Evolutionary conservation across 331 rosid genomes (phyloP), one percentile per base, ranked within the genome.

Genomic region (Quercus tomentella): DNA sequence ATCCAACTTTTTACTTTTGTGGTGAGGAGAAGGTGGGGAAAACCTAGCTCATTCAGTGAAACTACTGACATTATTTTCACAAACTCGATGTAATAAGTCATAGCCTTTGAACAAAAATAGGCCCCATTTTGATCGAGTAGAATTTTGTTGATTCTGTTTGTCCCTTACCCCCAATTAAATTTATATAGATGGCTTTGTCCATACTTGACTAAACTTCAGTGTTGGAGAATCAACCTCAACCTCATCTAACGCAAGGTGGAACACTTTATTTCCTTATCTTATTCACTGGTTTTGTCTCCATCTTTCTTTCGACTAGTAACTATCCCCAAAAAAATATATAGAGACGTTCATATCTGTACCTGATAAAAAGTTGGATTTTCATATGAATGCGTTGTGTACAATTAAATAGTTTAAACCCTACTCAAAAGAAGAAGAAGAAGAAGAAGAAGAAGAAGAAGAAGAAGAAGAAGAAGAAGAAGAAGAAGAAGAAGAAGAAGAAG

Each of bases 181-280:
- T 49, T 81, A 54, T 17, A 74, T 56, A 57, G 76, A 79, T 30
- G n/a, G 2, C 60, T 74, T 82, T 82, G 85, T 87, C 87, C 49
- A 51, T 71, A 82, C 66, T 56, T 73, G 87, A 66, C 78, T 30
- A 56, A 77, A 45, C 73, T 71, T 77, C 84, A 69, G 70, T 78
- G 77, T 51, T 52, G 61, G 69, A 74, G 37, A 49, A 49, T 84
- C 82, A 78, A 69, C 72, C 81, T 72, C 67, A 43, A 71, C 81
- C 80, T 80, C 86, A 68, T 49, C 17, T 12, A 77, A 83, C 81
- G 82, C 56, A 77, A 75, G 43, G 18, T 83, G 85, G 84, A 86
- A 58, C 84, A 70, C 84, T 83, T 33, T 5, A 33, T 87, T 71
- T 88, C 69, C 69, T 77, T 87, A 92, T 88, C 92, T 82, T 90